Percentiles rank a stretch among this genome's conserved stretches.
Evolutionary conservation across 306 rosid species (phyloP).

Genomic region (Luffa acutangula): DNA sequence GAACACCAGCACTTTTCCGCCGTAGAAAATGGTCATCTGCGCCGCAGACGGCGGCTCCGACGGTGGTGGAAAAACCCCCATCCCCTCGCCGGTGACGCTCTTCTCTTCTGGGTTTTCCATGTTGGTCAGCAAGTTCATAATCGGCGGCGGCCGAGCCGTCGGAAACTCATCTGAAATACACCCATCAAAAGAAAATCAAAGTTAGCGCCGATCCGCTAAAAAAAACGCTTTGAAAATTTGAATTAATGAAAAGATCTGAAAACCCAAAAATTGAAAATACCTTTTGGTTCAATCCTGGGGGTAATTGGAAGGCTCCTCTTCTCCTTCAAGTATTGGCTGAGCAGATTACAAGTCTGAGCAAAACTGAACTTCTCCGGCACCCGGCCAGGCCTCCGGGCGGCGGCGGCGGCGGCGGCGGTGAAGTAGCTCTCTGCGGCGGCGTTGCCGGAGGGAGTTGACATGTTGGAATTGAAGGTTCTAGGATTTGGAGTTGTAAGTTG

Average conservation of each 20-base stretch:
- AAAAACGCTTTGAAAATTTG: neutral
- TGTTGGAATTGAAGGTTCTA: neutral
- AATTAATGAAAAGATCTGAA: neutral
- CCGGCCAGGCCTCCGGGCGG: slow-evolving; percentile 25
- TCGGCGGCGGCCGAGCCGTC: slow-evolving; percentile 5
- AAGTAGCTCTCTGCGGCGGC: slow-evolving; percentile 6
- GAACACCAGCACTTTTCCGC: slow-evolving; percentile 57
- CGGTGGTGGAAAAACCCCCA: slow-evolving; percentile 32
- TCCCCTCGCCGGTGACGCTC: neutral
- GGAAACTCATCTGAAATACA: slow-evolving; percentile 10
- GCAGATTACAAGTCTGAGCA: slow-evolving; percentile 54
- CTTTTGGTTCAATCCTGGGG: slow-evolving; percentile 3
- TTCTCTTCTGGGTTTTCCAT: slow-evolving; percentile 28
- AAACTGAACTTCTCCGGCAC: slow-evolving; percentile 52
- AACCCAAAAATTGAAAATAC: neutral
- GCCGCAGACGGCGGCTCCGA: slow-evolving; percentile 19
- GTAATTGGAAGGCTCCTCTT: slow-evolving; percentile 31
- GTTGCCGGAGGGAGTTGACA: slow-evolving; percentile 10
- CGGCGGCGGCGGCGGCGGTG: slow-evolving; percentile 6
- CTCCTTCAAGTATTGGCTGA: slow-evolving; percentile 74
- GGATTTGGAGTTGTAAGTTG: neutral
- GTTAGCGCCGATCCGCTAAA: neutral
- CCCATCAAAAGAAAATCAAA: neutral
- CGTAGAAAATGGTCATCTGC: slow-evolving; percentile 60
- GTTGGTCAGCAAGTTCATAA: slow-evolving; percentile 33